Percentiles rank a stretch among this genome's conserved stretches.
Conservation (phyloP, 495 filamentous ascomycete genomes). For the Talaromyces proteolyticus region DNA sequence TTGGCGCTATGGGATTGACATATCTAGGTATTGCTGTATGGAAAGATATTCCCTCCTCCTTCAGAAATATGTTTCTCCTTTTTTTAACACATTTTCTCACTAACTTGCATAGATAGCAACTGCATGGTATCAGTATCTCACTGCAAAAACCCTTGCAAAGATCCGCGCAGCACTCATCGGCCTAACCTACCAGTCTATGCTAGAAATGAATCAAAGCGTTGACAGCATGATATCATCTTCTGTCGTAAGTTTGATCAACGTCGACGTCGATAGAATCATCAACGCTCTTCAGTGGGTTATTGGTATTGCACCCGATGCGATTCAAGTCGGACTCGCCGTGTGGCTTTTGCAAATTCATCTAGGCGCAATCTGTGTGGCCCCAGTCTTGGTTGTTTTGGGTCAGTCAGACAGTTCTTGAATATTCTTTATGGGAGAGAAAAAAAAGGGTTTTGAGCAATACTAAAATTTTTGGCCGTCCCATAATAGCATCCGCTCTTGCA, state of each 20-base stretch:
- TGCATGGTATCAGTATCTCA: conserved; percentile 30
- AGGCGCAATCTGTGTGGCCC: conserved; percentile 43
- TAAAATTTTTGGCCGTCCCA: no score
- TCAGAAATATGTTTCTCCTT: no score
- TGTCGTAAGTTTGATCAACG: conserved; percentile 63
- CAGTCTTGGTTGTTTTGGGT: conserved; percentile 48
- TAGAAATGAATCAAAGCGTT: conserved; percentile 19
- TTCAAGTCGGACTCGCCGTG: conserved; percentile 56
- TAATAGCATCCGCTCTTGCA: conserved; percentile 2
- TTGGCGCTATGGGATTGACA: conserved; percentile 55
- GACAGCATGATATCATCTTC: conserved; percentile 35
- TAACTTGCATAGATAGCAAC: not conserved
- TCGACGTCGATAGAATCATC: conserved; percentile 51
- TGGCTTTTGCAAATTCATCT: conserved; percentile 51
- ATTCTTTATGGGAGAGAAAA: no score
- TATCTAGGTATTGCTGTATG: conserved; percentile 57
- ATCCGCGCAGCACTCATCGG: conserved; percentile 49
- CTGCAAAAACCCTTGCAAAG: conserved; percentile 53
- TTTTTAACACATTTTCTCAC: no score
- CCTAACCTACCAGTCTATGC: conserved; percentile 49
- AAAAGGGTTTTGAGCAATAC: no score
- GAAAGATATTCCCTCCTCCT: no score
- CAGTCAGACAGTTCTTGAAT: conserved; percentile 19
- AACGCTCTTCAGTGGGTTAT: conserved; percentile 42
- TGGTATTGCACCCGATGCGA: conserved; percentile 50